Conservation (phyloP, 225 moss, liverwort and hornwort species). For the Rhytidiadelphus loreus region DNA sequence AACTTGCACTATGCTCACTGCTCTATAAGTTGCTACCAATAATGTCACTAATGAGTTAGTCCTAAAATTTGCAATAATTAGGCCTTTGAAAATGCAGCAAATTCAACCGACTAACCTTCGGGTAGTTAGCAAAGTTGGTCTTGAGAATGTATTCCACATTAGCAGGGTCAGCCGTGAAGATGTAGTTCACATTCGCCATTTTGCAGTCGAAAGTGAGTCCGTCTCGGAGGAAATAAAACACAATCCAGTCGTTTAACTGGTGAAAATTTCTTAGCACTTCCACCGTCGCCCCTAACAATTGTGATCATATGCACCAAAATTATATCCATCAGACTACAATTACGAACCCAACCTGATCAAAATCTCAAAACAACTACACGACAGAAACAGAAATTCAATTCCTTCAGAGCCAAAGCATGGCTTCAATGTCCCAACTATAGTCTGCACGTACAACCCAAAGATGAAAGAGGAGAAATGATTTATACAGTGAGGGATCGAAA, state of each 20-base stretch:
- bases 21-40: not conserved
- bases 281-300: constrained; percentile 18
- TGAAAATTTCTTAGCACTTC: constrained; percentile 33
- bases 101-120: constrained; percentile 28
- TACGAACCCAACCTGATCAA: not conserved
- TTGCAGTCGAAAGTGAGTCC: constrained; percentile 13
- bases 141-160: constrained; percentile 64
- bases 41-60: too few relatives aligned
- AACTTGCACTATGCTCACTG: not conserved
- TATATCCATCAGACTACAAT: not conserved
- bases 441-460: not conserved
- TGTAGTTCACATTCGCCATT: not conserved
- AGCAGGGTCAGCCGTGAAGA: constrained; percentile 51
- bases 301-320: not conserved
- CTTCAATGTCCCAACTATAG: too few relatives aligned
- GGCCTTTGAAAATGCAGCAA: not conserved
- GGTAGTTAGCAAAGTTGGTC: constrained; percentile 63
- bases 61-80: not conserved
- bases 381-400: not conserved
- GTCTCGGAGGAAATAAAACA: constrained; percentile 26
- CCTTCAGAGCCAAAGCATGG: too few relatives aligned
- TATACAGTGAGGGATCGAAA: not conserved
- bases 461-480: not conserved
- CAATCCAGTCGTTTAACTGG: constrained; percentile 47
- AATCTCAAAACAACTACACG: not conserved